Conservation (phyloP, 345 rosid genomes). For the Sonneratia caseolaris region DNA sequence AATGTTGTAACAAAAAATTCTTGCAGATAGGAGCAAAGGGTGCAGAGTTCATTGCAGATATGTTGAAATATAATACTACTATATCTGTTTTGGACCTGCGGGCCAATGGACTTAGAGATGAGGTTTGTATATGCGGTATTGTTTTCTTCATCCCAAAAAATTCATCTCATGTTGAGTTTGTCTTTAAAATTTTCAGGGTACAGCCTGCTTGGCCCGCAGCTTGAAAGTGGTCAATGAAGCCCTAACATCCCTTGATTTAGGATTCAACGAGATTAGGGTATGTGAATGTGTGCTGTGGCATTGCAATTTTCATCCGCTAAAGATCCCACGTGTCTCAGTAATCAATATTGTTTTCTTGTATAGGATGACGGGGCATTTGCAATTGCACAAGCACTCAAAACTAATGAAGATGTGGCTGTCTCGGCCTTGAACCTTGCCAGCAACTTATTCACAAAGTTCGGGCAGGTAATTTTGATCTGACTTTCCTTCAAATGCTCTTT, state of each 20-base stretch:
- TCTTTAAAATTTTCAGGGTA: constrained; percentile 50
- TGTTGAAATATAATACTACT: constrained; percentile 78
- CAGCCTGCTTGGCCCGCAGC: constrained; percentile 73
- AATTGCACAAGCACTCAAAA: constrained; percentile 89
- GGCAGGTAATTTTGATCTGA: constrained; percentile 47
- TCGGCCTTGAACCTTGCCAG: constrained; percentile 70
- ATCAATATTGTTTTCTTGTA: background rate
- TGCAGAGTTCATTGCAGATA: constrained; percentile 72
- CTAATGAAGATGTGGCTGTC: constrained; percentile 79
- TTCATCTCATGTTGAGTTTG: background rate
- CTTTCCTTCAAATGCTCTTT: background rate
- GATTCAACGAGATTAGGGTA: constrained; percentile 90
- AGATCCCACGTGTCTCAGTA: background rate
- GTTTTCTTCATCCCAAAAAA: background rate
- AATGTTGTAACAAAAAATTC: background rate
- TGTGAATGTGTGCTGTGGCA: constrained; percentile 4
- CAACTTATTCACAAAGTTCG: constrained; percentile 88
- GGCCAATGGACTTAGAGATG: constrained; percentile 90
- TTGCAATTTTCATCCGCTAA: background rate
- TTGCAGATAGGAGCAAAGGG: constrained; percentile 86
- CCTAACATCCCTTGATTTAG: constrained; percentile 71
- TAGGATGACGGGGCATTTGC: constrained; percentile 97
- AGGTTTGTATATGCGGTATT: constrained; percentile 32
- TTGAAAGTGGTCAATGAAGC: constrained; percentile 96
- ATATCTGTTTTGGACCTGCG: constrained; percentile 75